Percentiles rank a stretch among this genome's conserved stretches.
Conservation (phyloP, 306 rosid species). For the Sindora glabra region DNA sequence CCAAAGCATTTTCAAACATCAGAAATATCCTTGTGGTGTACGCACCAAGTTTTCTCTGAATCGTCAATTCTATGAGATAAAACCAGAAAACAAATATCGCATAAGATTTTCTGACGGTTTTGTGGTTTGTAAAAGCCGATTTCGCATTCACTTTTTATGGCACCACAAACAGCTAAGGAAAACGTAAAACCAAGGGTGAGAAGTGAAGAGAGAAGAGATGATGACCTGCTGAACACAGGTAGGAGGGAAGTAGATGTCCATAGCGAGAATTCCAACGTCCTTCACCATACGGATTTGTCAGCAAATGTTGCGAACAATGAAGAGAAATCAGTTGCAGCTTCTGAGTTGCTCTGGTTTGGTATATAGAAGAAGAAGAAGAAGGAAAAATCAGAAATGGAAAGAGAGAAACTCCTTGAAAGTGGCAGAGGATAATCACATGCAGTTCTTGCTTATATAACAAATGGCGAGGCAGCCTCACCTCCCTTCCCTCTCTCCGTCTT, state of each 20-base stretch:
- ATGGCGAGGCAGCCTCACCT: too few relatives aligned
- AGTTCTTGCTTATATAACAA: too few relatives aligned
- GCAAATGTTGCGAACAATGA: not conserved
- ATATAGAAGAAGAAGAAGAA: not conserved
- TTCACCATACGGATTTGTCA: conserved; percentile 17
- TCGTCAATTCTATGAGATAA: not conserved
- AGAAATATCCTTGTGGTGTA: not conserved
- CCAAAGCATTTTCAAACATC: not conserved
- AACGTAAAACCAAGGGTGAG: too few relatives aligned
- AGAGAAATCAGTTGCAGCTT: too few relatives aligned
- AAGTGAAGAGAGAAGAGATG: not conserved
- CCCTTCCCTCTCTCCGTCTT: too few relatives aligned
- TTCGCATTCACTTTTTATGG: too few relatives aligned
- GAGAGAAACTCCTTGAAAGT: too few relatives aligned
- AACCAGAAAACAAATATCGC: not conserved
- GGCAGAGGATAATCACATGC: too few relatives aligned
- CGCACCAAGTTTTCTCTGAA: not conserved
- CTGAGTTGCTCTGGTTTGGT: not conserved
- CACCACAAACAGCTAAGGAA: too few relatives aligned
- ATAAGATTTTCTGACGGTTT: not conserved
- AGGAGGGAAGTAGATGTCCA: conserved; percentile 92
- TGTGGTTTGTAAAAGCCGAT: not conserved
- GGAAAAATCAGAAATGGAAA: not conserved
- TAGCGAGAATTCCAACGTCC: conserved; percentile 88
- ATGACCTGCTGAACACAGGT: conserved; percentile 74